Percentiles rank a stretch among this genome's conserved stretches.
These are phyloP conservation scores for Rhizopogon sp. DNA, from an alignment of 768 basidiomycete genomes.

Conservation along the genomic window DNA sequence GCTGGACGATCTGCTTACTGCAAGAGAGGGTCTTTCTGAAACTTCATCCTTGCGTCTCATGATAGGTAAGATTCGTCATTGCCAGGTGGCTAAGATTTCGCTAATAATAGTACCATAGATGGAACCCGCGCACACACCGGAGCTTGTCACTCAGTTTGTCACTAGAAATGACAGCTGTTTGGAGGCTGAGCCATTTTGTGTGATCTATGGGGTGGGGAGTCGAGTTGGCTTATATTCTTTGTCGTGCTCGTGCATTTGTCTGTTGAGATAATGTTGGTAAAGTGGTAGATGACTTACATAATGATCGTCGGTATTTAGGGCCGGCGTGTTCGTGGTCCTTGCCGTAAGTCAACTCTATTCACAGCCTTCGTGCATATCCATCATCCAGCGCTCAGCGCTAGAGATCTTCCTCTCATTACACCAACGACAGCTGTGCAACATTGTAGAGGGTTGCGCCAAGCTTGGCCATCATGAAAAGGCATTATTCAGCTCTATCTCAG, in stretches of 20 bases:
- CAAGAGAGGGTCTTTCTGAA: conserved; percentile 14
- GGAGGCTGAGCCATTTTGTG: not conserved
- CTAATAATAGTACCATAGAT: conserved; percentile 7
- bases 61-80: conserved; percentile 11
- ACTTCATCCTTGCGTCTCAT: conserved; percentile 11
- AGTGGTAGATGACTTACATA: conserved; percentile 2
- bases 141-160: conserved; percentile 5
- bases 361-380: not conserved
- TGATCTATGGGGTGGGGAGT: not conserved
- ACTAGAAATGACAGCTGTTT: conserved; percentile 1
- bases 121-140: not conserved
- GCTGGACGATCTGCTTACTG: conserved; percentile 18
- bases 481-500: conserved; percentile 62
- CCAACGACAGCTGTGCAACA: not conserved
- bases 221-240: not conserved
- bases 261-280: conserved; percentile 1
- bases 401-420: not conserved
- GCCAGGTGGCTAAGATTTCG: not conserved
- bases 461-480: conserved; percentile 19
- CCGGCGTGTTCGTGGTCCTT: conserved; percentile 13
- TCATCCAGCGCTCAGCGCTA: not conserved
- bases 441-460: conserved; percentile 9
- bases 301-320: conserved; percentile 13
- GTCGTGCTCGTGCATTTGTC: not conserved
- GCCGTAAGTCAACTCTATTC: not conserved